Base-by-base conservation (phyloP, 2,329 filamentous ascomycete species). In the Cryphonectria carpinicola region DNA sequence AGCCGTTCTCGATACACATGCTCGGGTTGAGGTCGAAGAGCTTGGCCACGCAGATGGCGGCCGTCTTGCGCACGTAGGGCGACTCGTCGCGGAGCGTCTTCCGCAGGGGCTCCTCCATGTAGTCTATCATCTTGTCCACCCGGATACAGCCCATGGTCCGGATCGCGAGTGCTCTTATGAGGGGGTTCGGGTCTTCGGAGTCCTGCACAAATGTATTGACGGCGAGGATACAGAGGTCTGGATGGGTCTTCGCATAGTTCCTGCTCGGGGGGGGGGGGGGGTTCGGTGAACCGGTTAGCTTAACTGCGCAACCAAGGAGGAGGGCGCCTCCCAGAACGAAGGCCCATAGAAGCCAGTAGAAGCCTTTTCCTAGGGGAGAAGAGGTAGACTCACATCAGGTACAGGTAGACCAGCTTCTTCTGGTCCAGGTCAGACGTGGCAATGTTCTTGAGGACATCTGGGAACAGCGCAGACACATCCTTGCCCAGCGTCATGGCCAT, bases 401-500 rank as follows among this genome's bases (percentile, higher is more conserved):
- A 99, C 64, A 99, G 87, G 79, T 99, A 99, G 25, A 99, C 96
- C 75, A 99, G 92, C 86, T 99, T 99, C 89, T 99, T 99, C 86
- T 99, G 96, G 81, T 99, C 96, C 74, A 99, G 84, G 79, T 99
- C 96, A 62, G 84, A 86, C 1, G 96, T 99, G 71, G 96, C 96
- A 82, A 99, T 99, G 79, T 99, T 99, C 88, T 99, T 99, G 74
- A 99, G 86, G 46, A 99, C 96, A 80, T 99, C 96, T 1, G 96
- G 96, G 80, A 99, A 99, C 74, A 99, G 85, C 70, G 95, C 93
- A 68, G 96, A 99, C 72, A 99, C 96, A 83, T 99, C 96, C 83
- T 99, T 99, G 81, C 96, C 96, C 76, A 99, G 82, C 1, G 96
- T 99, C 96, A 99, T 99, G 80, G 96, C 95, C 95, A 98, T 98